Evolutionary conservation across 1,139 yeast genomes (phyloP).

Genomic region (Magnusiomyces paraingens): DNA sequence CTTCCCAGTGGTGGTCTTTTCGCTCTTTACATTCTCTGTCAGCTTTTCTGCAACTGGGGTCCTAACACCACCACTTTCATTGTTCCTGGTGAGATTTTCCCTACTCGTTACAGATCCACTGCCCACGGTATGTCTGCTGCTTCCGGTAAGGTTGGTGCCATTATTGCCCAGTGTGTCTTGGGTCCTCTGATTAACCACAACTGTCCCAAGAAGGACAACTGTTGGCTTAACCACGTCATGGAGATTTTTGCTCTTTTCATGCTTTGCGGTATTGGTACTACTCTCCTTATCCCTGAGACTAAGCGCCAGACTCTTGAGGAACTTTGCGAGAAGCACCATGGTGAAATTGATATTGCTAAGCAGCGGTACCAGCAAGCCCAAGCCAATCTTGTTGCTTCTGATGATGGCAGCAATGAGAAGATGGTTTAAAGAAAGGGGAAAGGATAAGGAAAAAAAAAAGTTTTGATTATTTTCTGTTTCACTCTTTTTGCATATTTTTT

Average conservation of each 20-base stretch:
- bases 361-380: slow-evolving; percentile 11
- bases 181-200: slow-evolving; percentile 78
- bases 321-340: slow-evolving; percentile 70
- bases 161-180: slow-evolving; percentile 56
- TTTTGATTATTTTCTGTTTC: too few relatives aligned
- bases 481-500: too few relatives aligned
- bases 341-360: slow-evolving; percentile 54
- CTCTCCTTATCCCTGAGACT: slow-evolving; percentile 78
- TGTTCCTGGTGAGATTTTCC: slow-evolving; percentile 95
- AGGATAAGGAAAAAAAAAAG: neutral
- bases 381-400: neutral
- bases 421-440: neutral
- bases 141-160: slow-evolving; percentile 92
- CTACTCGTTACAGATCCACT: slow-evolving; percentile 95
- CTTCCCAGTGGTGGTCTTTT: slow-evolving; percentile 47
- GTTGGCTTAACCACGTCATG: slow-evolving; percentile 89
- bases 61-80: slow-evolving; percentile 96
- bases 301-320: slow-evolving; percentile 84
- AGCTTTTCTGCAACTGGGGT: slow-evolving; percentile 65
- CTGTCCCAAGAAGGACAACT: slow-evolving; percentile 55
- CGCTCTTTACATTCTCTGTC: slow-evolving; percentile 55
- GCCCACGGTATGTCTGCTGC: slow-evolving; percentile 99
- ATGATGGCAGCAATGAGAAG: neutral
- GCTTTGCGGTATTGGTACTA: slow-evolving; percentile 63
- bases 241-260: slow-evolving; percentile 87